Evolutionary conservation across 1,284 basidiomycete genomes (phyloP).

Genomic region (Cutaneotrichosporon cavernicola): DNA sequence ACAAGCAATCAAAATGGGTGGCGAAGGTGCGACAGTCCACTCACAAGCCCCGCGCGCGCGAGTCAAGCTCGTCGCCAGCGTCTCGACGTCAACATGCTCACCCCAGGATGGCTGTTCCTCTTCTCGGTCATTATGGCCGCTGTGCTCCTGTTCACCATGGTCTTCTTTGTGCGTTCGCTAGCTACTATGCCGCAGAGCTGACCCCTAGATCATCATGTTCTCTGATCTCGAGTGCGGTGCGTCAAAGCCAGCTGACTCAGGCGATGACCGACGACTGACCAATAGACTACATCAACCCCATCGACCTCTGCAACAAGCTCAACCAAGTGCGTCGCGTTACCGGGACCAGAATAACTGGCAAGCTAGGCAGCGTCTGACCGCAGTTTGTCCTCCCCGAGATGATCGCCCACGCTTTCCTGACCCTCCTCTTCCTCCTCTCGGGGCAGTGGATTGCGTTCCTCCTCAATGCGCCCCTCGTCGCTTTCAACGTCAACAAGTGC

Average conservation of each 20-base stretch:
- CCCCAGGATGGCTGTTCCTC: slow-evolving; percentile 85
- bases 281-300: slow-evolving; percentile 93
- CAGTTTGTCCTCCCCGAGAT: slow-evolving; percentile 98
- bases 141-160: slow-evolving; percentile 91
- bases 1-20: slow-evolving; percentile 42
- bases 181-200: slow-evolving; percentile 10
- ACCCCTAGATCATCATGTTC: slow-evolving; percentile 95
- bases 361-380: background rate
- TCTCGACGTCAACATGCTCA: slow-evolving; percentile 2
- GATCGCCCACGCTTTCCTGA: slow-evolving; percentile 87
- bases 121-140: slow-evolving; percentile 91
- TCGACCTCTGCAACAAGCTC: slow-evolving; percentile 99
- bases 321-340: slow-evolving; percentile 69
- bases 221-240: slow-evolving; percentile 85
- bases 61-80: background rate
- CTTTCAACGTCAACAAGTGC: slow-evolving; percentile 92
- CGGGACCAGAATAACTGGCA: no score
- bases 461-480: slow-evolving; percentile 85
- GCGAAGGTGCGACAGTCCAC: slow-evolving; percentile 42
- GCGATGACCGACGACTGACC: background rate
- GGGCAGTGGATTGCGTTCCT: slow-evolving; percentile 95
- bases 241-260: slow-evolving; percentile 15
- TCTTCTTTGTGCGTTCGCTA: slow-evolving; percentile 83
- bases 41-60: background rate
- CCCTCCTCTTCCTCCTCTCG: slow-evolving; percentile 80